phyloP scores from a whole-genome alignment of 1,284 basidiomycete genomes.

The Ceratobasidium sp. region DNA sequence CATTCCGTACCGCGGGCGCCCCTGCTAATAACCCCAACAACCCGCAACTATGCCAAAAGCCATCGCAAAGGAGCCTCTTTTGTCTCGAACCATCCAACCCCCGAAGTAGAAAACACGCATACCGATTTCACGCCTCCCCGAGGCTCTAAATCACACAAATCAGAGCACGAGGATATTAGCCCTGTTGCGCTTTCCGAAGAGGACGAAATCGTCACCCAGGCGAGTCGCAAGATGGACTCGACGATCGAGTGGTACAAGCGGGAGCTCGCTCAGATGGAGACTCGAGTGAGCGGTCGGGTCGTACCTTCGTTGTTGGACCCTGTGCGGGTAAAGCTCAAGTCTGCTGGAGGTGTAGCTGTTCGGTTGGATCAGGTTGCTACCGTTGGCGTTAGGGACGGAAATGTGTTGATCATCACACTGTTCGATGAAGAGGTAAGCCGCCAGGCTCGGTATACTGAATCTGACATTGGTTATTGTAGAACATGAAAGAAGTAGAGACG shows the following conservation, averaged over 20 bases:
- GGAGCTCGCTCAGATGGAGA: constrained; percentile 69
- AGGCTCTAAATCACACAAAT: constrained; percentile 29
- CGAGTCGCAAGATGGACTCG: constrained; percentile 58
- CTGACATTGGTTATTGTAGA: constrained; percentile 56
- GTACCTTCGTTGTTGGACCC: constrained; percentile 72
- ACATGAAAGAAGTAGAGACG: constrained; percentile 71
- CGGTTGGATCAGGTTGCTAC: constrained; percentile 73
- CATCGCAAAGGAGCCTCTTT: constrained; percentile 33
- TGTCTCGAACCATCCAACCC: constrained; percentile 1
- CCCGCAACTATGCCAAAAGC: constrained; percentile 28
- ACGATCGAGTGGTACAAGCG: constrained; percentile 72
- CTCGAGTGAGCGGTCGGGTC: constrained; percentile 74
- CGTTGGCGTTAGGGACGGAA: constrained; percentile 76
- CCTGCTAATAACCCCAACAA: neutral
- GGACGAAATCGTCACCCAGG: constrained; percentile 53
- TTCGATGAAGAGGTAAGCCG: constrained; percentile 64
- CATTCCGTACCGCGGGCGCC: neutral
- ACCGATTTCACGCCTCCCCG: constrained; percentile 30
- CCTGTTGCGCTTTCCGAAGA: constrained; percentile 42
- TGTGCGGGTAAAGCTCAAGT: constrained; percentile 64
- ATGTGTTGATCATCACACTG: constrained; percentile 69
- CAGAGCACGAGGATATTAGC: constrained; percentile 26
- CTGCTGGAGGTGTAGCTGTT: constrained; percentile 43
- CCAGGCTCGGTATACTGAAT: neutral
- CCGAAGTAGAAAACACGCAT: constrained; percentile 18